Conservation (phyloP, 495 filamentous ascomycete genomes). For the Lepidopterella palustris region DNA sequence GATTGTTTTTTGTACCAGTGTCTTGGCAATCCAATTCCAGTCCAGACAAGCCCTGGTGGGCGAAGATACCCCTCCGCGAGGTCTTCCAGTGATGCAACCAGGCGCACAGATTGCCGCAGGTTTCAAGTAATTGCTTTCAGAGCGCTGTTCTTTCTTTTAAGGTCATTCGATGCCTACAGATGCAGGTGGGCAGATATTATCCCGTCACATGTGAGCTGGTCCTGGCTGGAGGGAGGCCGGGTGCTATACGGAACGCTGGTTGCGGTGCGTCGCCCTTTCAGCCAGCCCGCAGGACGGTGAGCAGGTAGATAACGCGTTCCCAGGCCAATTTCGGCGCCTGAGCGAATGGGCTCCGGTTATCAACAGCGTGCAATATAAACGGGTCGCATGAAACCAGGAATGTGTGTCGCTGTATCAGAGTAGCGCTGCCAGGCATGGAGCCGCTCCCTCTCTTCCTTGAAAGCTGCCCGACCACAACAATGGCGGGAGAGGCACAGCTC, state of each 20-base stretch:
- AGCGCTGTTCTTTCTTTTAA: neutral
- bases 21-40: too few relatives aligned
- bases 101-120: too few relatives aligned
- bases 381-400: conserved; percentile 6
- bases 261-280: neutral
- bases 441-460: neutral
- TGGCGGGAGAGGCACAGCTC: neutral
- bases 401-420: conserved; percentile 4
- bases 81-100: too few relatives aligned
- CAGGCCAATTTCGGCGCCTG: neutral
- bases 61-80: too few relatives aligned
- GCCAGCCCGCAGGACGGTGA: too few relatives aligned
- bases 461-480: neutral
- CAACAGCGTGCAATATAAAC: conserved; percentile 1
- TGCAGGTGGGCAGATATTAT: neutral
- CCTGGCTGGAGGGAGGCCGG: neutral
- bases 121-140: neutral
- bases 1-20: too few relatives aligned
- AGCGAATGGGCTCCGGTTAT: neutral
- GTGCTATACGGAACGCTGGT: neutral
- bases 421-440: conserved; percentile 1
- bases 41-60: too few relatives aligned
- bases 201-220: neutral
- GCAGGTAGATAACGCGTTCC: neutral
- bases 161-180: neutral